Evolutionary conservation across 2,329 filamentous ascomycete genomes (phyloP).

Genomic region (Botryotinia convoluta): DNA sequence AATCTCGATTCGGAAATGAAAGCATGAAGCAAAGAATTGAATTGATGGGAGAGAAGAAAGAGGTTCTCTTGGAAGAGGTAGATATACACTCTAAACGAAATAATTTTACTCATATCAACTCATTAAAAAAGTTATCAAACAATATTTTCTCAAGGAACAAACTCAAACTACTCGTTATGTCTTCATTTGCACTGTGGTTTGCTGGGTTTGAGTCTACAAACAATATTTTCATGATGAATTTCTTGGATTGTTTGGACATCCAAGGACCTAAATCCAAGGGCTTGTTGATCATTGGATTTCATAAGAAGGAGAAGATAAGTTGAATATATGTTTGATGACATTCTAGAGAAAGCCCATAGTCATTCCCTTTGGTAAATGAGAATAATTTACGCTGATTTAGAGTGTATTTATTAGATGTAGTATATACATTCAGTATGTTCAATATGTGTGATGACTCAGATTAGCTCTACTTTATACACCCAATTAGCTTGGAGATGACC

Average conservation of each 20-base stretch:
- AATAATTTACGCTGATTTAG: neutral
- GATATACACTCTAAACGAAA: rapidly evolving
- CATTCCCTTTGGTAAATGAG: neutral
- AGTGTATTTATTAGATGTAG: neutral
- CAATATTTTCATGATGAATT: neutral
- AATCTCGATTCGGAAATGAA: neutral
- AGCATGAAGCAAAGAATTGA: rapidly evolving
- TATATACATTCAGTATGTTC: neutral
- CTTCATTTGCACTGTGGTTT: neutral
- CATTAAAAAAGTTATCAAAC: neutral
- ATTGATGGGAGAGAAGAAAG: neutral
- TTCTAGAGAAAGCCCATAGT: rapidly evolving
- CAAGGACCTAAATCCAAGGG: neutral
- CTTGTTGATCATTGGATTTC: neutral
- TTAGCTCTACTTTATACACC: neutral
- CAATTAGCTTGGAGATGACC: no score
- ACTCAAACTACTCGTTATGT: neutral
- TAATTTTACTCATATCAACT: neutral
- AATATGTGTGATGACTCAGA: neutral
- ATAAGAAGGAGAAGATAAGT: neutral
- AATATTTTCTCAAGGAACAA: neutral
- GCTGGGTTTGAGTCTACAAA: neutral
- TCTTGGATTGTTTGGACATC: neutral
- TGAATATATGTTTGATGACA: neutral
- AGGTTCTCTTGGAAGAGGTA: neutral